A percentile compares a stretch with the other conserved stretches of the same genome.
These are phyloP conservation scores for Cardamine occulta DNA, from an alignment of 345 rosid species.

Conservation along the genomic window DNA sequence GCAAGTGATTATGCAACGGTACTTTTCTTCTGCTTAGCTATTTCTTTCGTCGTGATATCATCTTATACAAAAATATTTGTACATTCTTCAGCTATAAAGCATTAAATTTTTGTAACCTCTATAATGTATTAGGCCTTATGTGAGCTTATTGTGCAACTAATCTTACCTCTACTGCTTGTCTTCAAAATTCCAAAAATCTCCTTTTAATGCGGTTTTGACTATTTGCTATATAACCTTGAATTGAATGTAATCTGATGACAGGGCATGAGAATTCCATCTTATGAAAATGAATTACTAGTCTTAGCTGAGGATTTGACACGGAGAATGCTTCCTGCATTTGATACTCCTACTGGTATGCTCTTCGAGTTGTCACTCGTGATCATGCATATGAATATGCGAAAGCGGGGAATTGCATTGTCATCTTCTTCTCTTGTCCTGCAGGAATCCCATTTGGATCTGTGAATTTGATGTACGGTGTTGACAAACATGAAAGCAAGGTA, in stretches of 20 bases:
- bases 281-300: constrained; percentile 74
- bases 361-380: not conserved
- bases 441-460: constrained; percentile 99
- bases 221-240: constrained; percentile 4
- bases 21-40: constrained; percentile 23
- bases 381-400: not conserved
- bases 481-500: constrained; percentile 98
- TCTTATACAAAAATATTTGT: not conserved
- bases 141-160: not conserved
- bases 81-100: constrained; percentile 8
- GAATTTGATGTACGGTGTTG: constrained; percentile 88
- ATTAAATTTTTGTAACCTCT: not conserved
- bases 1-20: constrained; percentile 99
- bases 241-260: constrained; percentile 41
- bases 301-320: constrained; percentile 84
- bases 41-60: constrained; percentile 14
- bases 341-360: constrained; percentile 86
- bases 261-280: constrained; percentile 90
- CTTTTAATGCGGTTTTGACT: not conserved
- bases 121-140: not conserved
- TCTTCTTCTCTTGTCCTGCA: constrained; percentile 43
- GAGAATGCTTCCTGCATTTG: constrained; percentile 95
- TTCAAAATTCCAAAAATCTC: not conserved
- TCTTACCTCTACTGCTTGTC: too few species aligned
- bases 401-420: not conserved